phyloP scores from a whole-genome alignment of 306 rosid genomes.

The Vigna unguiculata region DNA sequence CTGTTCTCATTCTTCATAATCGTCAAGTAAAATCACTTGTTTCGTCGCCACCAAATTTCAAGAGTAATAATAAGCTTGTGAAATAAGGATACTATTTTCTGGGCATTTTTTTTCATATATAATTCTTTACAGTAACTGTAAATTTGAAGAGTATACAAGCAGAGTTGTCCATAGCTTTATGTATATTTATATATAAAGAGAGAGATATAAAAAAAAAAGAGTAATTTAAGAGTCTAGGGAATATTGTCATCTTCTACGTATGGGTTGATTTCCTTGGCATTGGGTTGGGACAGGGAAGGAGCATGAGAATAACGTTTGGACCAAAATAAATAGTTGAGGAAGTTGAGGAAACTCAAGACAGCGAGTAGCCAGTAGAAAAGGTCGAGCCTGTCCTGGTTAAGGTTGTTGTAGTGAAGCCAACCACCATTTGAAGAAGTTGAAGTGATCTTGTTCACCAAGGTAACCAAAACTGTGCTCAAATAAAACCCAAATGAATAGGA shows the following conservation, averaged over 20 bases:
- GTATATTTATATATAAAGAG: not conserved
- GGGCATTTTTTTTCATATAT: conserved; percentile 10
- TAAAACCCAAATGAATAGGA: conserved; percentile 94
- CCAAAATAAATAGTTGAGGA: conserved; percentile 85
- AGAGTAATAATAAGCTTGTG: not conserved
- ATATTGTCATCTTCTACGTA: conserved; percentile 34
- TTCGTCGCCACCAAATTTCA: no score
- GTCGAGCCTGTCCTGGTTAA: conserved; percentile 86
- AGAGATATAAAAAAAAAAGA: not conserved
- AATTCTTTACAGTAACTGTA: conserved; percentile 1
- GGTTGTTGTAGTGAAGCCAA: conserved; percentile 78
- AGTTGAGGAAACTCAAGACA: conserved; percentile 77
- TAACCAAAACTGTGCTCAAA: conserved; percentile 80
- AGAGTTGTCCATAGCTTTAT: not conserved
- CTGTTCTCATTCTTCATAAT: no score
- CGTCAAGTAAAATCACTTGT: no score
- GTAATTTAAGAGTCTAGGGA: conserved; percentile 34
- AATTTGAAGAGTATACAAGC: not conserved
- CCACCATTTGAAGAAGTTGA: conserved; percentile 55
- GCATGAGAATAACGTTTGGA: conserved; percentile 64
- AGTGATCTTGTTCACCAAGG: conserved; percentile 79
- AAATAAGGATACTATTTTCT: not conserved
- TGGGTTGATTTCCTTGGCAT: conserved; percentile 41
- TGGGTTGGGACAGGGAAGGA: conserved; percentile 6
- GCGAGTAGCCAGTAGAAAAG: conserved; percentile 89